phyloP scores from a whole-genome alignment of 352 stramenopile species.

The Pythium monospermum region DNA sequence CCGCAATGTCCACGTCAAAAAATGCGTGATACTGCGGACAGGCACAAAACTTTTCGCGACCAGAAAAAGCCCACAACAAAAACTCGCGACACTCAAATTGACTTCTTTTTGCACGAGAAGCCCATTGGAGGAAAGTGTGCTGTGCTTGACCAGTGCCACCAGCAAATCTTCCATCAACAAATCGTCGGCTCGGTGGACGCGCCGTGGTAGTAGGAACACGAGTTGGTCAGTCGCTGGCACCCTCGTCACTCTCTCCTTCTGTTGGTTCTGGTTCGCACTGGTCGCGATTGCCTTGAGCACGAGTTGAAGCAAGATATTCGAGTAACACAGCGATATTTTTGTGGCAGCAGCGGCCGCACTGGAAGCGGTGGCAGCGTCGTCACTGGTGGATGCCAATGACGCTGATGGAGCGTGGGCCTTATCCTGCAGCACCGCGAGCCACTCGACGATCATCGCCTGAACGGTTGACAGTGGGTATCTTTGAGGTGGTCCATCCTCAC shows the following conservation, averaged over 20 bases:
- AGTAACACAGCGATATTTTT: constrained; percentile 42
- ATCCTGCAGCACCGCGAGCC: constrained; percentile 39
- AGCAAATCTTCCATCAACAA: constrained; percentile 41
- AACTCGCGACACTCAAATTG: constrained; percentile 53
- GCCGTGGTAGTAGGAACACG: constrained; percentile 20
- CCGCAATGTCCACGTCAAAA: constrained; percentile 36
- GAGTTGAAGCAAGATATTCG: constrained; percentile 54
- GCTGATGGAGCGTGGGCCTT: constrained; percentile 17
- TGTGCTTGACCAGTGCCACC: constrained; percentile 31
- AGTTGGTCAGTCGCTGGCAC: no score
- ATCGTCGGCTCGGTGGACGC: constrained; percentile 25
- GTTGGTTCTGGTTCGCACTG: constrained; percentile 7
- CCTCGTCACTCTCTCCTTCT: no score
- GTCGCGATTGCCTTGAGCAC: constrained; percentile 59
- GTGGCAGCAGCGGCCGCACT: no score
- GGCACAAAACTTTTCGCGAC: constrained; percentile 41
- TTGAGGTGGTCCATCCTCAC: neutral
- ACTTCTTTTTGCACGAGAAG: constrained; percentile 59
- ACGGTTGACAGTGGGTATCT: constrained; percentile 26
- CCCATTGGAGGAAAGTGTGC: constrained; percentile 28
- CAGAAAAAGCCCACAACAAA: constrained; percentile 53
- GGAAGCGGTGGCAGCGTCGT: no score
- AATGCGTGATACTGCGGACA: constrained; percentile 35
- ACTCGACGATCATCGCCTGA: constrained; percentile 42
- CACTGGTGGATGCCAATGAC: no score